These are phyloP conservation scores for Byssothecium circinans DNA, from an alignment of 2,329 filamentous ascomycete genomes.

Conservation along the genomic window DNA sequence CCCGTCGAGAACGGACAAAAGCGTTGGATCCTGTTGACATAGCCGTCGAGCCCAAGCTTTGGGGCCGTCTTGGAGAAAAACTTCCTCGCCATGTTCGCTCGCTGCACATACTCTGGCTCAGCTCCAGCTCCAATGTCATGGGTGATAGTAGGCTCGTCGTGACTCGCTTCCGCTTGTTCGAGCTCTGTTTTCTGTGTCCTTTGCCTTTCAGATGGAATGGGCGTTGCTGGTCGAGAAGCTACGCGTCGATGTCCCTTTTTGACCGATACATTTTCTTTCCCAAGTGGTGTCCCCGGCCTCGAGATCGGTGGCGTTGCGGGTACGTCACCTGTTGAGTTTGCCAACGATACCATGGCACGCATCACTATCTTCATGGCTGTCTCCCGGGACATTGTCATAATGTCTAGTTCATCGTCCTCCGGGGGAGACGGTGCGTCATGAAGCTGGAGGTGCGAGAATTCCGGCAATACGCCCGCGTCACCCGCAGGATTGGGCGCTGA, in stretches of 20 bases:
- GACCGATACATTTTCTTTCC: conserved; percentile 31
- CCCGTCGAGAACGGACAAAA: conserved; percentile 93
- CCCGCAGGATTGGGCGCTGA: conserved; percentile 45
- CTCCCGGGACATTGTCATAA: conserved; percentile 71
- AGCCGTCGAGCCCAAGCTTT: conserved; percentile 79
- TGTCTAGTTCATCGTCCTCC: conserved; percentile 58
- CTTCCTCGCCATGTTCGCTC: conserved; percentile 82
- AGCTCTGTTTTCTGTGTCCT: conserved; percentile 45
- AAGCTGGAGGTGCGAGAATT: conserved; percentile 34
- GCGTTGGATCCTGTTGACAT: conserved; percentile 81
- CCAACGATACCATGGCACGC: conserved; percentile 59
- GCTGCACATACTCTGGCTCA: conserved; percentile 74
- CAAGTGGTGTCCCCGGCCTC: conserved; percentile 59
- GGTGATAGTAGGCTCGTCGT: conserved; percentile 51
- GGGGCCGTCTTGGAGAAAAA: conserved; percentile 91
- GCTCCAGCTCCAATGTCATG: conserved; percentile 61
- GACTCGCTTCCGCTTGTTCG: conserved; percentile 54
- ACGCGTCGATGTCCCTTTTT: conserved; percentile 36
- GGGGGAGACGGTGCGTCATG: conserved; percentile 45
- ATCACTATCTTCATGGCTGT: conserved; percentile 80
- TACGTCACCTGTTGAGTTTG: conserved; percentile 73
- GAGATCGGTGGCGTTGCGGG: conserved; percentile 75
- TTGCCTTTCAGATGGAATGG: conserved; percentile 45
- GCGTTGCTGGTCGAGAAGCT: conserved; percentile 43
- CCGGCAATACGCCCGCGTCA: conserved; percentile 45